A percentile compares a stretch with the other conserved stretches of the same genome.
Evolutionary conservation across 2,329 filamentous ascomycete species (phyloP).

Genomic region (Ophiostoma ips): DNA sequence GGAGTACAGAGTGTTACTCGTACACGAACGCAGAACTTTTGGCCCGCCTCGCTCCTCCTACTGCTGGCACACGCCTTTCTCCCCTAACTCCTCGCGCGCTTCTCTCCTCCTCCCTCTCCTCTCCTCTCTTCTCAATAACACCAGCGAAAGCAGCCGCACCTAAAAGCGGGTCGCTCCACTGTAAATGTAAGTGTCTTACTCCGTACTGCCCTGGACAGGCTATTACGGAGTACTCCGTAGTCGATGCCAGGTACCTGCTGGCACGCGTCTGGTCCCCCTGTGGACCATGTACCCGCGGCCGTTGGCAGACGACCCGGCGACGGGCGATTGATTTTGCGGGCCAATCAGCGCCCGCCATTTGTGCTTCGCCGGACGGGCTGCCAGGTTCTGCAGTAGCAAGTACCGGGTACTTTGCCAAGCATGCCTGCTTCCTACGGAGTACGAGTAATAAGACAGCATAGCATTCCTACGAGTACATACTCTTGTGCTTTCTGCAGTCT

Average conservation of each 20-base stretch:
- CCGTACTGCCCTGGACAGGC: neutral
- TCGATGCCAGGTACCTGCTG: neutral
- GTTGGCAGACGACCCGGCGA: slow-evolving; percentile 1
- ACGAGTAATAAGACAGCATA: no score
- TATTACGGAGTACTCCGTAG: no score
- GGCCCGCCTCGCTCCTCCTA: no score
- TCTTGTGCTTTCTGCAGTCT: no score
- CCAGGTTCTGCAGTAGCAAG: slow-evolving; percentile 1
- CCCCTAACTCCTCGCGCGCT: neutral
- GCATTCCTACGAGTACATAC: no score
- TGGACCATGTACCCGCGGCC: neutral
- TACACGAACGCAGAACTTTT: no score
- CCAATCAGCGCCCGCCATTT: slow-evolving; percentile 9
- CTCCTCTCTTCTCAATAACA: slow-evolving; percentile 13
- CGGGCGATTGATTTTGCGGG: slow-evolving; percentile 12
- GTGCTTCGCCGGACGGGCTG: no score
- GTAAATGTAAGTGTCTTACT: slow-evolving; percentile 6
- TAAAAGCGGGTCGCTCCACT: slow-evolving; percentile 4
- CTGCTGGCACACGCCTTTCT: no score
- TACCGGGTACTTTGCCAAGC: slow-evolving; percentile 9
- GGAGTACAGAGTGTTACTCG: no score
- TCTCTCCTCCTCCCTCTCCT: slow-evolving; percentile 1
- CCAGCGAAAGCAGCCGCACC: slow-evolving; percentile 14
- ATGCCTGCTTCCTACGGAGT: no score
- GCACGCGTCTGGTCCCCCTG: neutral